phyloP scores from a whole-genome alignment of 176 grass and related monocot genomes.

The Saccharum officinarum region DNA sequence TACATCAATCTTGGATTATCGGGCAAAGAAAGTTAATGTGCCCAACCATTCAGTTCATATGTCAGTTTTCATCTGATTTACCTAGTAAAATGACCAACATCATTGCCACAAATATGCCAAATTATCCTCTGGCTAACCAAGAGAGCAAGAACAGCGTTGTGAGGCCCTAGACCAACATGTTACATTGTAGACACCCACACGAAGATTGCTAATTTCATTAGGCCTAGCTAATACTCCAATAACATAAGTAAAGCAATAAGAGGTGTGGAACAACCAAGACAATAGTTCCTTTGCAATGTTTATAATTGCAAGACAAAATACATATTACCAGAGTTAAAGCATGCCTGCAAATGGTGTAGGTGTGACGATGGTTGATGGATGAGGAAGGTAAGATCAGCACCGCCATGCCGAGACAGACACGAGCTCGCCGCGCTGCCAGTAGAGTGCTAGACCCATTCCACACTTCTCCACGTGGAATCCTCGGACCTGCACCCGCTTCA shows the following conservation, averaged over 20 bases:
- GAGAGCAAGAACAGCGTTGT: slow-evolving; percentile 5
- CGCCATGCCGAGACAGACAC: slow-evolving; percentile 80
- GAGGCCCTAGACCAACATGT: slow-evolving; percentile 23
- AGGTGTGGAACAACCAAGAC: slow-evolving; percentile 26
- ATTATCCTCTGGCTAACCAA: slow-evolving; percentile 19
- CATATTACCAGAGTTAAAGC: slow-evolving; percentile 29
- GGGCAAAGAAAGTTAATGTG: background rate
- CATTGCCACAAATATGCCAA: slow-evolving; percentile 4
- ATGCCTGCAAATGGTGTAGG: slow-evolving; percentile 40
- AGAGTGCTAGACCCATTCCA: slow-evolving; percentile 53
- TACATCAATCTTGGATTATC: background rate
- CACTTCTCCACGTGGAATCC: slow-evolving; percentile 70
- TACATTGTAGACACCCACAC: slow-evolving; percentile 17
- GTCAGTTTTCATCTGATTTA: background rate
- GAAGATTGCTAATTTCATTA: slow-evolving; percentile 30
- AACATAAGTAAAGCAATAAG: slow-evolving; percentile 13
- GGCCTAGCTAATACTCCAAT: slow-evolving; percentile 11
- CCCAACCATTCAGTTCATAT: background rate
- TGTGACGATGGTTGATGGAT: background rate
- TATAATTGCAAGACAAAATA: slow-evolving; percentile 31
- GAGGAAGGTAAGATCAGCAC: slow-evolving; percentile 50
- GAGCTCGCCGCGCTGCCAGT: slow-evolving; percentile 74
- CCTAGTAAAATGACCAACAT: background rate
- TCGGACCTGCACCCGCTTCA: slow-evolving; percentile 64
- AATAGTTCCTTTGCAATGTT: slow-evolving; percentile 32